Evolutionary conservation across 129 eudicot genomes (phyloP).

Genomic region (Heracleum sosnowskyi): DNA sequence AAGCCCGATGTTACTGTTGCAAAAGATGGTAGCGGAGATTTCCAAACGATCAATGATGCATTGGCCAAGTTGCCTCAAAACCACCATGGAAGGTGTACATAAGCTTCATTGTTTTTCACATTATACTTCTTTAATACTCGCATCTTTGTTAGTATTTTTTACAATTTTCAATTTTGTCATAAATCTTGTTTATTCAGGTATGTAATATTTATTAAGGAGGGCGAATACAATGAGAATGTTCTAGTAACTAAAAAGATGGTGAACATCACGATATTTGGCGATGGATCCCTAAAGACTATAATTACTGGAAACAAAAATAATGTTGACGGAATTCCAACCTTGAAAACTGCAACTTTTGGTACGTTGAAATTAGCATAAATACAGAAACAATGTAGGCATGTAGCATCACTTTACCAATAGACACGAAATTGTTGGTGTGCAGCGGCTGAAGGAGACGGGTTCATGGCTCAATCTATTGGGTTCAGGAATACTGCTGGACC

Average conservation of each 20-base stretch:
- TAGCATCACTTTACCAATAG: not conserved
- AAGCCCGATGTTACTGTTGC: not conserved
- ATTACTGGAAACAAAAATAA: not conserved
- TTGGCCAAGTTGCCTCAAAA: not conserved
- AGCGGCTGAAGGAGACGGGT: not conserved
- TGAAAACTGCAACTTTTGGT: conserved; percentile 5
- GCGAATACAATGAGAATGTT: not conserved
- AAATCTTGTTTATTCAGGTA: not conserved
- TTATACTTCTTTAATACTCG: not conserved
- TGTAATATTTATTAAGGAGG: conserved; percentile 1
- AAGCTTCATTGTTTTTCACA: not conserved
- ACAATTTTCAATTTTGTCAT: not conserved
- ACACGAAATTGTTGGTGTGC: not conserved
- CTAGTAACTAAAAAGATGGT: not conserved
- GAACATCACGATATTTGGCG: not conserved
- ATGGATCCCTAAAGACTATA: not conserved
- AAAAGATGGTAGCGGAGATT: not conserved
- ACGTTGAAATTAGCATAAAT: not conserved
- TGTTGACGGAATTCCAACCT: conserved; percentile 3
- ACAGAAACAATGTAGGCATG: not conserved
- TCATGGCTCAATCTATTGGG: not conserved
- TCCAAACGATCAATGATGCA: not conserved
- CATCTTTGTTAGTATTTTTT: not conserved
- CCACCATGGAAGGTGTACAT: not conserved
- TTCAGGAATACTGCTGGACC: conserved; percentile 1